Evolutionary conservation across 2,329 filamentous ascomycete genomes (phyloP), one percentile per base, ranked within the genome.

Genomic region (Balansia obtecta): DNA sequence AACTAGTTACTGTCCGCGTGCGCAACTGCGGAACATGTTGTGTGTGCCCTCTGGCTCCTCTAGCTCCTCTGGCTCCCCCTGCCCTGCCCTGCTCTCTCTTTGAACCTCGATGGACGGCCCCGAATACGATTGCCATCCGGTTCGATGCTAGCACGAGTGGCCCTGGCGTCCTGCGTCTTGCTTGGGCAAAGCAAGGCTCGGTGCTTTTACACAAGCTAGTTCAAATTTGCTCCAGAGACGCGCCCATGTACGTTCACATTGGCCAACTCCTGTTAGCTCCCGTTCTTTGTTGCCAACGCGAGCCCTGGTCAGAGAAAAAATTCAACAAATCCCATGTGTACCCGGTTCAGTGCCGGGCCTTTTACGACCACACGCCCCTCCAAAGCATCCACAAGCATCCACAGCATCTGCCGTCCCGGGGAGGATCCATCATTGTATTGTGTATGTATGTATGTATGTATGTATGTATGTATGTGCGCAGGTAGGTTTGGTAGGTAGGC

Each of bases 301-400:
- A 58, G 59, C 60, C 61, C 62, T 59, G 57, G 58, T 62, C 60
- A 56, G 45, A 50, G 52, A 30, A 50, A 50, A 53, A 30, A 50
- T 37, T 37, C 38, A 56, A 46, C 51, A 53, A 37, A 49, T 41
- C 43, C 38, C 54, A 52, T 52, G 50, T 50, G 46, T 50, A 46
- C 64, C 66, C 66, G 61, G 65, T 61, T 68, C 69, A 73, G 65
- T 75, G 68, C 73, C 71, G 71, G 69, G 64, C 63, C 65, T 68
- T 68, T 70, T 66, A 67, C 40, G 64, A 64, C 71, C 67, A 68
- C 68, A 69, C 68, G 63, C 68, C 71, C 69, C 70, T 71, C 70
- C 67, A 49, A 42, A 46, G 33, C 42, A 48, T 51, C 50, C 45
- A 51, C 50, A 51, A 9, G 50, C 42, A 49, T 52, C 50, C 50